These are phyloP conservation scores for Kitagawia praeruptora DNA, from an alignment of 129 eudicot genomes.

Conservation along the genomic window DNA sequence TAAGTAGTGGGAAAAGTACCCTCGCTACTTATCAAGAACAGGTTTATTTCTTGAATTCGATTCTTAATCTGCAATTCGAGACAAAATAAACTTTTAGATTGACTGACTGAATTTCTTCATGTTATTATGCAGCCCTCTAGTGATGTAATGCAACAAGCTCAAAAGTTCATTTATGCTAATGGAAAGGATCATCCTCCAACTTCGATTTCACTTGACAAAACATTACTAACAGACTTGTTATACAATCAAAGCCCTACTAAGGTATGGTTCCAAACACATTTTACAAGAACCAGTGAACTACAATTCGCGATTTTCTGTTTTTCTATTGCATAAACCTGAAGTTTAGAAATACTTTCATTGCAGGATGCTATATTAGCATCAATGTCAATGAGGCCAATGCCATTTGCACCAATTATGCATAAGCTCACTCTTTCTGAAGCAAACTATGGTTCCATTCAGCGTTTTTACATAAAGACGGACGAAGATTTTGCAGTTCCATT, in stretches of 20 bases:
- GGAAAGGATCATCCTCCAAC: conserved; percentile 33
- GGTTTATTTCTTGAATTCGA: conserved; percentile 11
- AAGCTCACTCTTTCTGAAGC: conserved; percentile 25
- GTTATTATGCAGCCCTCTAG: conserved; percentile 20
- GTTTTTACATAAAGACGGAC: conserved; percentile 27
- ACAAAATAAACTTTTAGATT: neutral
- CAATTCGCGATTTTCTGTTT: neutral
- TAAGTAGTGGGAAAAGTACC: conserved; percentile 27
- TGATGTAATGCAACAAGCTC: conserved; percentile 25
- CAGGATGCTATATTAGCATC: conserved; percentile 37
- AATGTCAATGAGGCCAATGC: conserved; percentile 34
- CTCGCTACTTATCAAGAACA: conserved; percentile 27
- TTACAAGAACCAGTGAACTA: neutral
- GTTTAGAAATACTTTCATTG: neutral
- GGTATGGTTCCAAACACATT: conserved; percentile 18
- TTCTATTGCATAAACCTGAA: neutral
- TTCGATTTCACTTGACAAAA: conserved; percentile 22
- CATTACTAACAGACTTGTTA: conserved; percentile 26
- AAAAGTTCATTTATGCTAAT: conserved; percentile 27
- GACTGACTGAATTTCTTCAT: neutral
- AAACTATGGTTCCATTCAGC: conserved; percentile 31
- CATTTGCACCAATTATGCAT: conserved; percentile 27
- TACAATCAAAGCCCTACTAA: conserved; percentile 30
- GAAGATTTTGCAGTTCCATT: conserved; percentile 33
- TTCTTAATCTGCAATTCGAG: neutral